These are phyloP conservation scores for Teratosphaeriaceae sp. DNA, from an alignment of 2,329 filamentous ascomycete genomes.

Conservation along the genomic window DNA sequence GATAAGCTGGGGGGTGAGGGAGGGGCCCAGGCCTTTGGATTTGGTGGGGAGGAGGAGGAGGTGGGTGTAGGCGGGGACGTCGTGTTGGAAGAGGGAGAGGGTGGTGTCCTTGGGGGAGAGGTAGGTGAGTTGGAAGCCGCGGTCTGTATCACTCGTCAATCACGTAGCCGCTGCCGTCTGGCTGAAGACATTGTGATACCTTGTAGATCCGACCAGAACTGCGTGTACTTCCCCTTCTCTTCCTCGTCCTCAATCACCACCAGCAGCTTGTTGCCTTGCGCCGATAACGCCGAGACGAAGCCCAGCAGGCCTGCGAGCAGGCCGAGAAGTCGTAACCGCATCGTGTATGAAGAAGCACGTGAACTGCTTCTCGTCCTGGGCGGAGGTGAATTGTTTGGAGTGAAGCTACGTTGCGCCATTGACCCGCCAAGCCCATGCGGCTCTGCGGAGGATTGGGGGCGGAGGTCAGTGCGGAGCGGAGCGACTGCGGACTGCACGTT, in stretches of 20 bases:
- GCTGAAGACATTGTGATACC: constrained; percentile 39
- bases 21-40: constrained; percentile 86
- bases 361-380: neutral
- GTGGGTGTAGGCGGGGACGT: constrained; percentile 86
- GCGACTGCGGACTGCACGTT: neutral
- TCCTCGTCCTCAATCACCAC: constrained; percentile 77
- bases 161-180: too few relatives aligned
- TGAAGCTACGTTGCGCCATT: constrained; percentile 9
- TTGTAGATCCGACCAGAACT: constrained; percentile 67
- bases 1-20: constrained; percentile 76
- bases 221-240: constrained; percentile 76
- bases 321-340: constrained; percentile 27
- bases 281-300: constrained; percentile 69
- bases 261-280: constrained; percentile 70
- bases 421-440: constrained; percentile 5
- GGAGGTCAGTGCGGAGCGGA: neutral
- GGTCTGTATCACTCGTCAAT: constrained; percentile 46
- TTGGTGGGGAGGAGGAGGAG: constrained; percentile 82
- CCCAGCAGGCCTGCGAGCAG: constrained; percentile 60
- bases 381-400: constrained; percentile 2
- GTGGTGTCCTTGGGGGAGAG: constrained; percentile 75
- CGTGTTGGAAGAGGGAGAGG: constrained; percentile 74
- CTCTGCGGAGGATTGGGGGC: constrained; percentile 6
- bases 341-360: constrained; percentile 33
- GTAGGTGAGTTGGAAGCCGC: constrained; percentile 75